A percentile compares a stretch with the other conserved stretches of the same genome.
These are phyloP conservation scores for Grigorovia yakushimaensis DNA, from an alignment of 805 yeast species.

Conservation along the genomic window DNA sequence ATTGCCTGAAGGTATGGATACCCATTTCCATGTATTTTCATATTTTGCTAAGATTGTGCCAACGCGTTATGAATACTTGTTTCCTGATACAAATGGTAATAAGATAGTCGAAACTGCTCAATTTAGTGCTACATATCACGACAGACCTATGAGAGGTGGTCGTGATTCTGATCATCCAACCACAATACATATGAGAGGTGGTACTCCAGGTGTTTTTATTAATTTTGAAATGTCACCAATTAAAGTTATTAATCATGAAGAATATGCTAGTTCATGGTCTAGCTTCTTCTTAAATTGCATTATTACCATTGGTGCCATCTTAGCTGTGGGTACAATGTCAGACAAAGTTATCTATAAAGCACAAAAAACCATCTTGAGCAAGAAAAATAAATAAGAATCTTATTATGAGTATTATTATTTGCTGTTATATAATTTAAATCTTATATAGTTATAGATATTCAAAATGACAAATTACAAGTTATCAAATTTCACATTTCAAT, in stretches of 20 bases:
- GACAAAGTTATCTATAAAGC: conserved; percentile 89
- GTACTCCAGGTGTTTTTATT: conserved; percentile 83
- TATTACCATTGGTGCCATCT: conserved; percentile 85
- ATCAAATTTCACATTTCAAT: too few relatives aligned
- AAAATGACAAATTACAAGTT: too few relatives aligned
- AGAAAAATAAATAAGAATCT: conserved; percentile 13
- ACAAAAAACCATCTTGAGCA: conserved; percentile 49
- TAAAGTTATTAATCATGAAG: conserved; percentile 80
- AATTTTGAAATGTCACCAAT: conserved; percentile 87
- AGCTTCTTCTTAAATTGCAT: conserved; percentile 74
- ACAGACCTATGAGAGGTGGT: conserved; percentile 78
- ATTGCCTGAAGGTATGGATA: conserved; percentile 26
- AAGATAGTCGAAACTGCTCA: conserved; percentile 65
- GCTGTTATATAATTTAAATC: too few relatives aligned
- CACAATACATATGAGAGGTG: conserved; percentile 73
- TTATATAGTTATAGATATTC: too few relatives aligned
- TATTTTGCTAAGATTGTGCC: conserved; percentile 87
- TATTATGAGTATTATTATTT: background rate
- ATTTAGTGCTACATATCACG: conserved; percentile 80
- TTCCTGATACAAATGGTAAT: conserved; percentile 32
- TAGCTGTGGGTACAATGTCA: conserved; percentile 82
- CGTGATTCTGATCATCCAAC: conserved; percentile 85
- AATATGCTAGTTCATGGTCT: conserved; percentile 58
- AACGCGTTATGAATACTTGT: conserved; percentile 77
- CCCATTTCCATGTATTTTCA: conserved; percentile 55